Base-by-base conservation (phyloP, 2,329 filamentous ascomycete species). In the Acephala macrosclerotiorum region DNA sequence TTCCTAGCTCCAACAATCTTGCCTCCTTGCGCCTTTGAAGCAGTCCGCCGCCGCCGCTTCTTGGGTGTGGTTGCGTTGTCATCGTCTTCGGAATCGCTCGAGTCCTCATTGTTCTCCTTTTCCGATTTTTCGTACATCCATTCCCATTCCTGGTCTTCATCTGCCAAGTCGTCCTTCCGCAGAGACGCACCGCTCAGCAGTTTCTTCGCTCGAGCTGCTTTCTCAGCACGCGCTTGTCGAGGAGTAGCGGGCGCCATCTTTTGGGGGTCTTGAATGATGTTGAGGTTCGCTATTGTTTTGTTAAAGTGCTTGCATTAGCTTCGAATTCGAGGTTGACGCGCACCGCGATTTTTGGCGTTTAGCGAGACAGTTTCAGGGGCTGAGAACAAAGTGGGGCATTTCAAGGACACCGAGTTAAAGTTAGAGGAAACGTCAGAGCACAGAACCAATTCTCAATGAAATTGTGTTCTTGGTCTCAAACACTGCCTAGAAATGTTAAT, bases 81-180 rank as follows among this genome's bases (percentile, higher is more conserved):
- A 1, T 66, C 66, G 25, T 68, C 68, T 20, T 68, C 67, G 35
- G 61, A 61, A 35, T 69, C 59, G 8, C 69, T 68, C 25, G 55
- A 66, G 35, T 63, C 66, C 8, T 67, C 70, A 36, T 62, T 60
- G n/a, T 63, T 38, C 42, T 11, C 35, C 16, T 57, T 20, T 25
- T 18, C 38, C 8, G 51, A 63, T 26, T 45, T 67, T 26, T 65
- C 83, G 78, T 95, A 94, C 53, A 95, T 85, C 91, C 91, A 95
- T 79, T 93, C 86, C 92, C 92, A 96, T 0, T 89, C 87, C 55
- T 85, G 80, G 73, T 93, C 91, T 58, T 92, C 89, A 40, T 85
- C 82, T 33, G 89, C 91, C 26, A 96, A 86, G 77, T 97, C 95
- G 78, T 97, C 91, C 67, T 96, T 92, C 73, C 91, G 64, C 7